A percentile compares a stretch with the other conserved stretches of the same genome.
Evolutionary conservation across 768 basidiomycete genomes (phyloP).

Genomic region (Pleurotus salmoneostramineus): DNA sequence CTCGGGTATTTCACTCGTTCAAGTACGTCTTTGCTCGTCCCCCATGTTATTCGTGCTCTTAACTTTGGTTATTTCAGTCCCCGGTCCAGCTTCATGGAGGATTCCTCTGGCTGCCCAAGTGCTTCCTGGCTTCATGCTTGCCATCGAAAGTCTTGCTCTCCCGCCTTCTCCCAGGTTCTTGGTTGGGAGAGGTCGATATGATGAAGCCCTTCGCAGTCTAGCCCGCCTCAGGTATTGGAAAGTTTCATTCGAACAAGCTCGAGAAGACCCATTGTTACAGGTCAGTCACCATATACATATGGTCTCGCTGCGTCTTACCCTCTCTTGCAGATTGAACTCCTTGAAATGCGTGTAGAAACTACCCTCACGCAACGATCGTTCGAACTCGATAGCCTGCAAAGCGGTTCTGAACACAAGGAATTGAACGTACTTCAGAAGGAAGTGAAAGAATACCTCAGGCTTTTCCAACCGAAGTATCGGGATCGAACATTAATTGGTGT

Average conservation of each 20-base stretch:
- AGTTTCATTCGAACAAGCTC: slow-evolving; percentile 33
- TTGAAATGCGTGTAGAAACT: slow-evolving; percentile 73
- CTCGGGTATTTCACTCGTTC: slow-evolving; percentile 69
- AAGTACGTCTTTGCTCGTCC: slow-evolving; percentile 27
- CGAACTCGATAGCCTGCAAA: slow-evolving; percentile 13
- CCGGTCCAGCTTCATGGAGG: slow-evolving; percentile 67
- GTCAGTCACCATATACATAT: too few relatives aligned
- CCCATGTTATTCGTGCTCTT: neutral
- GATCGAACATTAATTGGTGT: slow-evolving; percentile 67
- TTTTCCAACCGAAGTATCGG: slow-evolving; percentile 52
- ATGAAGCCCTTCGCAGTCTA: slow-evolving; percentile 57
- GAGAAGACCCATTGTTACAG: slow-evolving; percentile 48
- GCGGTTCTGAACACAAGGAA: slow-evolving; percentile 22
- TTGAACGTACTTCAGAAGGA: slow-evolving; percentile 43
- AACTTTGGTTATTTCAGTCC: slow-evolving; percentile 33
- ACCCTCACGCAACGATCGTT: slow-evolving; percentile 41
- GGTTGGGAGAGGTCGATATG: slow-evolving; percentile 44
- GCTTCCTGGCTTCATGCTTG: slow-evolving; percentile 64
- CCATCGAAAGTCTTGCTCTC: slow-evolving; percentile 53
- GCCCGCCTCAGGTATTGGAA: slow-evolving; percentile 48
- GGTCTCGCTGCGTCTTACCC: too few relatives aligned
- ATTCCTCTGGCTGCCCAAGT: slow-evolving; percentile 73
- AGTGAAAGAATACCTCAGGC: slow-evolving; percentile 17
- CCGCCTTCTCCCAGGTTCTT: slow-evolving; percentile 63
- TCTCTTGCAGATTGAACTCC: slow-evolving; percentile 53